Evolutionary conservation across 2,329 filamentous ascomycete species (phyloP), one percentile per base, ranked within the genome.

Genomic region (Fusarium compactum): DNA sequence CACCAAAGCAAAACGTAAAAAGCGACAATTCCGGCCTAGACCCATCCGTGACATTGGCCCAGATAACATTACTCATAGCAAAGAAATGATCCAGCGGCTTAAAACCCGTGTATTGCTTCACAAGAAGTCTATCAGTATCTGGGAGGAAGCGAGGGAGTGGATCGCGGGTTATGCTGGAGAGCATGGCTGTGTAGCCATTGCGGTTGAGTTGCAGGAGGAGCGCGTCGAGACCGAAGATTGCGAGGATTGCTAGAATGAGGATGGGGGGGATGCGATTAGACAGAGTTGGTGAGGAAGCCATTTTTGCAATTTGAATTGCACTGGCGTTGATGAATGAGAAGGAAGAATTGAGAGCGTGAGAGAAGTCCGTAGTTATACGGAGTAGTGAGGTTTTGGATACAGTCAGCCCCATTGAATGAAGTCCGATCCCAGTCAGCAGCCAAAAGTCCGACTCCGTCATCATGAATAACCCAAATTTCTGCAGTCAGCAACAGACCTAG

Each of bases 21-120:
- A 77, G 54, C 22, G 71, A 71, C 18, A 75, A 40, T 44, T 68
- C 70, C 0, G 74, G 74, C 15, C 59, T 58, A 12, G 73, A 75
- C 0, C 73, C 73, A 62, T 76, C 74, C 0, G 57, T 60, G 9
- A 74, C 67, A 29, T 71, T 69, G 8, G 67, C 66, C 65, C 71
- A 77, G 30, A 76, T 56, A 14, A 74, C 45, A 22, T 76, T 75
- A 4, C 53, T 45, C 27, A 69, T 47, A 1, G 66, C 61, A 9
- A 74, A 56, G 12, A 71, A 57, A 11, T 58, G 30, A 58, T 77
- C 76, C 1, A 76, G 10, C 12, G 43, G 32, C 1, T 53, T 22
- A 4, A 76, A 32, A 9, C 74, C 74, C 0, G 65, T 61, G 20
- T 72, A 77, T 12, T 24, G 47, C n/a, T 56, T 68, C 9, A 76